Conservation (phyloP, 2,329 filamentous ascomycete species). For the Huntiella moniliformis region DNA sequence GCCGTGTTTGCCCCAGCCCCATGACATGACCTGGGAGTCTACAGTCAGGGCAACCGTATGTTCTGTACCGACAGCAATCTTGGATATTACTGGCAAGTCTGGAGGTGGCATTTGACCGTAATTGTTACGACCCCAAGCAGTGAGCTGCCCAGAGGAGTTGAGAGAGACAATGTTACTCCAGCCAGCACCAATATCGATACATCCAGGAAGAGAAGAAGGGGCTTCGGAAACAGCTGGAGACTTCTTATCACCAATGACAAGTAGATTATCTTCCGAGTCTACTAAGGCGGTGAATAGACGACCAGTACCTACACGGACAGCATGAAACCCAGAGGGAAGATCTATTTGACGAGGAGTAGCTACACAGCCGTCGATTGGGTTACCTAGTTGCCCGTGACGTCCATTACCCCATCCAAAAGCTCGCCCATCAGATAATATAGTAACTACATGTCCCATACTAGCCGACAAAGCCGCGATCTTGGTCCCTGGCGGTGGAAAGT, state of each 20-base stretch:
- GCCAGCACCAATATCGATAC: constrained; percentile 53
- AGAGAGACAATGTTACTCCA: constrained; percentile 72
- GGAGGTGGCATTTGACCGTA: constrained; percentile 60
- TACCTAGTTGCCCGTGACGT: constrained; percentile 67
- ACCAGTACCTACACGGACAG: constrained; percentile 52
- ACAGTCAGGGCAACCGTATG: constrained; percentile 57
- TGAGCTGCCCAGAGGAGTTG: constrained; percentile 36
- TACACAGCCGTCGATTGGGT: constrained; percentile 28
- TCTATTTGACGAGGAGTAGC: constrained; percentile 43
- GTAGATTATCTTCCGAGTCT: constrained; percentile 32
- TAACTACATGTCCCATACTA: constrained; percentile 61
- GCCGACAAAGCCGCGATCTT: constrained; percentile 48
- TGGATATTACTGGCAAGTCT: constrained; percentile 36
- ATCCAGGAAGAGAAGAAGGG: constrained; percentile 33
- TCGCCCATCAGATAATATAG: constrained; percentile 53
- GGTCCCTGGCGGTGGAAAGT: constrained; percentile 44
- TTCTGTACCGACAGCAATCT: constrained; percentile 73
- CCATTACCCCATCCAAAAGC: constrained; percentile 80
- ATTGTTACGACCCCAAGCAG: constrained; percentile 69
- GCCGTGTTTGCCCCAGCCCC: constrained; percentile 96
- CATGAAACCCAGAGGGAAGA: constrained; percentile 34
- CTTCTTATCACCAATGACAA: constrained; percentile 57
- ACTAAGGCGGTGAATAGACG: constrained; percentile 57
- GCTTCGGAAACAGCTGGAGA: constrained; percentile 43
- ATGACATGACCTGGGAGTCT: constrained; percentile 49